Percentiles rank a stretch among this genome's conserved stretches.
Evolutionary conservation across 1,284 basidiomycete species (phyloP).

Genomic region (Tranzscheliella williamsii): DNA sequence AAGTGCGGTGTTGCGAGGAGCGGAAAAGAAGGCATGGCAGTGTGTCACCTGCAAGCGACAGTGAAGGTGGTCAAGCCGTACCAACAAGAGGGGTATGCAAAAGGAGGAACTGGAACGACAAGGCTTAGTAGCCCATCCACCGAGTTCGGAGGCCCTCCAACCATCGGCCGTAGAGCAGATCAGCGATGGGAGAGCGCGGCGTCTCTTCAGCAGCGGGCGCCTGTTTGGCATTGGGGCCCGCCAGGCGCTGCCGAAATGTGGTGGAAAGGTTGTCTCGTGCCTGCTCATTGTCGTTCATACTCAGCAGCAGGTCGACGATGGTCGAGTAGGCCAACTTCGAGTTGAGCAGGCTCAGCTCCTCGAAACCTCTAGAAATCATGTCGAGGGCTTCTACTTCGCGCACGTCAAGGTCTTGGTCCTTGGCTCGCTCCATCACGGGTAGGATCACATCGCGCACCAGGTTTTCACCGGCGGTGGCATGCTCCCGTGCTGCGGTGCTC

Average conservation of each 20-base stretch:
- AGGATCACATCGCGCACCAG: conserved; percentile 49
- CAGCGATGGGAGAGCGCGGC: conserved; percentile 75
- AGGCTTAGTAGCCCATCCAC: conserved; percentile 45
- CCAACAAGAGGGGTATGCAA: neutral
- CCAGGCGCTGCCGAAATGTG: conserved; percentile 40
- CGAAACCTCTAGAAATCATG: conserved; percentile 85
- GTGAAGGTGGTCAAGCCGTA: too few species aligned
- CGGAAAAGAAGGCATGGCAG: conserved; percentile 1
- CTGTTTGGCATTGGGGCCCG: conserved; percentile 19
- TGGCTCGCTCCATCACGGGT: conserved; percentile 48
- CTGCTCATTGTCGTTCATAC: conserved; percentile 70
- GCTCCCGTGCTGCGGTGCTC: conserved; percentile 18
- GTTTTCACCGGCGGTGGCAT: conserved; percentile 31
- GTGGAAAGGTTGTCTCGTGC: conserved; percentile 32
- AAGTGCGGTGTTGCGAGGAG: conserved; percentile 6
- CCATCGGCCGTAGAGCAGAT: conserved; percentile 93
- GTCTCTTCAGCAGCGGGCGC: conserved; percentile 25
- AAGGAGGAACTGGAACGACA: neutral
- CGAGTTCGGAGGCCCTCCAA: conserved; percentile 72
- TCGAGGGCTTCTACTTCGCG: conserved; percentile 83
- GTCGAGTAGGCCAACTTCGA: conserved; percentile 81
- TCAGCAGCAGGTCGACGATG: conserved; percentile 83
- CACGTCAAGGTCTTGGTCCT: conserved; percentile 75
- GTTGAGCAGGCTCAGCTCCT: conserved; percentile 78
- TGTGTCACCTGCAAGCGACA: too few species aligned